phyloP scores from a whole-genome alignment of 345 rosid genomes.

The Salix koriyanagi region DNA sequence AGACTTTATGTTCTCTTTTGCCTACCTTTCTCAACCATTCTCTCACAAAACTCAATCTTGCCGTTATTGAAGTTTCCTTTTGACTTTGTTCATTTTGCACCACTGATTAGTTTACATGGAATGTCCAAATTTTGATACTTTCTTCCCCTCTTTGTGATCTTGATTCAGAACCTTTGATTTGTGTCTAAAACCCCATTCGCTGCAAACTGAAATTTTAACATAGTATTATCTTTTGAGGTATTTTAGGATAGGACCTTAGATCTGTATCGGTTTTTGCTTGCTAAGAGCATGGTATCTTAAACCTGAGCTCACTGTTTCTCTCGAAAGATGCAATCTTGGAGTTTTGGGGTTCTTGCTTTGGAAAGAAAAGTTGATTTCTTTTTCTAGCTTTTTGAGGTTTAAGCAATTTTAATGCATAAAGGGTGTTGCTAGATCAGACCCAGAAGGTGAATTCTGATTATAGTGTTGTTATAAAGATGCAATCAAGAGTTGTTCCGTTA shows the following conservation, averaged over 20 bases:
- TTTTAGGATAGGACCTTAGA: constrained; percentile 14
- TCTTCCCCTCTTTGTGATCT: neutral
- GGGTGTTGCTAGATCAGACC: constrained; percentile 15
- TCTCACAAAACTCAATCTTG: neutral
- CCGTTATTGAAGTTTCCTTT: constrained; percentile 14
- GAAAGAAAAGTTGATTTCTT: neutral
- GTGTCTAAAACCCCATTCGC: constrained; percentile 9
- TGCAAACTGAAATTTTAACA: neutral
- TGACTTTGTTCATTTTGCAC: neutral
- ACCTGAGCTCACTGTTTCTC: neutral
- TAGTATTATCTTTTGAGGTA: neutral
- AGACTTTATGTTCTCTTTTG: neutral
- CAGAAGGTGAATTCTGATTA: constrained; percentile 17
- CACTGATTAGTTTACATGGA: neutral
- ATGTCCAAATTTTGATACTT: neutral
- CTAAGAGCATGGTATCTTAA: neutral
- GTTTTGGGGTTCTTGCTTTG: neutral
- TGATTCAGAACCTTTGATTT: neutral
- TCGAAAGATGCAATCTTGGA: neutral
- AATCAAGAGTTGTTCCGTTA: constrained; percentile 43
- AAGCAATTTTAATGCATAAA: neutral
- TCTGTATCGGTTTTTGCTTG: constrained; percentile 4
- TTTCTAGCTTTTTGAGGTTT: neutral
- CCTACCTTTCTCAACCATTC: neutral
- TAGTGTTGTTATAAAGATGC: constrained; percentile 36